These are phyloP conservation scores for Mycosarcoma maydis DNA, from an alignment of 1,284 basidiomycete genomes.

Conservation along the genomic window DNA sequence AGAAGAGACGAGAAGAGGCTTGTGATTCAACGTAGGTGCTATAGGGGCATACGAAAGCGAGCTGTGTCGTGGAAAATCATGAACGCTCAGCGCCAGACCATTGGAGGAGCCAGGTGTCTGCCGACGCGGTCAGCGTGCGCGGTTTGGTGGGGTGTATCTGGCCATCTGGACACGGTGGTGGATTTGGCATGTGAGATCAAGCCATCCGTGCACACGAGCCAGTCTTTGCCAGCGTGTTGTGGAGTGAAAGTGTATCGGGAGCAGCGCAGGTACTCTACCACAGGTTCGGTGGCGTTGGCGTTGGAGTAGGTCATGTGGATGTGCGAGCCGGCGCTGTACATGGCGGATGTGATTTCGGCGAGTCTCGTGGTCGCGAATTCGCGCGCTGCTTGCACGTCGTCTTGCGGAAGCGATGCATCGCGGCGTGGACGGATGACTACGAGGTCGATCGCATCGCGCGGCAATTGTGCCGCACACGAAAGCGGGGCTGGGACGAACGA, in stretches of 20 bases:
- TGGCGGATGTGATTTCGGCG: conserved; percentile 36
- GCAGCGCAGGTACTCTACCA: conserved; percentile 84
- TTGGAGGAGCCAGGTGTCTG: background rate
- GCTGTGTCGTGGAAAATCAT: too few species aligned
- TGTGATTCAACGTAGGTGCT: too few species aligned
- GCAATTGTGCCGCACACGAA: conserved; percentile 8
- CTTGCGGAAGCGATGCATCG: conserved; percentile 69
- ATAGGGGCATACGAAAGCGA: too few species aligned
- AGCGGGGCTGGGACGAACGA: conserved; percentile 78
- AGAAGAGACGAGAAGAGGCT: too few species aligned
- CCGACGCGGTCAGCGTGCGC: background rate
- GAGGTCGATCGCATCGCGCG: conserved; percentile 74
- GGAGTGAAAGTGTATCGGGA: conserved; percentile 76
- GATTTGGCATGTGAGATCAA: conserved; percentile 1
- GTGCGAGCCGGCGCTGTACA: conserved; percentile 60
- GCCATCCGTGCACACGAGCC: conserved; percentile 38
- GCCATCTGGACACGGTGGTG: conserved; percentile 14
- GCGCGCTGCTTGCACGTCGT: conserved; percentile 27
- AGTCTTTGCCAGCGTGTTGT: background rate
- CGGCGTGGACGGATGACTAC: conserved; percentile 82
- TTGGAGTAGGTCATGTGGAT: conserved; percentile 45
- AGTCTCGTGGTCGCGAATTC: conserved; percentile 40
- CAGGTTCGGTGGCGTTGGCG: conserved; percentile 62
- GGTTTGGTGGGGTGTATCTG: background rate
- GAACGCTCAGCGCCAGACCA: conserved; percentile 4